Conservation (phyloP, 495 filamentous ascomycete species). For the Daldinia concentrica region DNA sequence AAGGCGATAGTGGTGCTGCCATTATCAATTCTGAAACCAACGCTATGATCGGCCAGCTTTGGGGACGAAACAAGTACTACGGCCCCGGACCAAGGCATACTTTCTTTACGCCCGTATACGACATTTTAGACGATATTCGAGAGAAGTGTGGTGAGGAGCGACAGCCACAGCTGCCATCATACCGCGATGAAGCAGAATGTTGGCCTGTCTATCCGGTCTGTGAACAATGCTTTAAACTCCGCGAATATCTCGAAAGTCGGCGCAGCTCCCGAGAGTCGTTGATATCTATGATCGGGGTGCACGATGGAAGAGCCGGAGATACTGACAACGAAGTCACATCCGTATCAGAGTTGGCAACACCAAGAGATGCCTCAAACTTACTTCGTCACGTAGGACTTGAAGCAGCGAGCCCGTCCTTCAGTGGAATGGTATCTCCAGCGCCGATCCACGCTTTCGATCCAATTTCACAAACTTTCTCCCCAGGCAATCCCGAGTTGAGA, state of each 20-base stretch:
- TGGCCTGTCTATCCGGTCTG: conserved; percentile 46
- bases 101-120: conserved; percentile 48
- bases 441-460: conserved; percentile 36
- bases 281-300: conserved; percentile 45
- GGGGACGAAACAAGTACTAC: conserved; percentile 48
- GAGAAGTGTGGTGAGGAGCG: conserved; percentile 40
- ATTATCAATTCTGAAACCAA: conserved; percentile 47
- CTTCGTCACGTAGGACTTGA: conserved; percentile 38
- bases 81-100: conserved; percentile 43
- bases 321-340: conserved; percentile 46
- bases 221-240: conserved; percentile 42
- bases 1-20: conserved; percentile 49
- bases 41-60: conserved; percentile 48
- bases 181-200: conserved; percentile 42
- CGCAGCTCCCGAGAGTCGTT: conserved; percentile 44
- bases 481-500: conserved; percentile 32
- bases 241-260: conserved; percentile 44
- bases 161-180: conserved; percentile 43
- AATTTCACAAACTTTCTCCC: conserved; percentile 31
- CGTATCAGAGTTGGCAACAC: conserved; percentile 46
- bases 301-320: conserved; percentile 35
- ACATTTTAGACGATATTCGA: conserved; percentile 48
- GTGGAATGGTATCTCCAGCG: conserved; percentile 38
- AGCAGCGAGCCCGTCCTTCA: conserved; percentile 34
- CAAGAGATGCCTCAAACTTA: conserved; percentile 40